Evolutionary conservation across 2,329 filamentous ascomycete genomes (phyloP), one percentile per base, ranked within the genome.

Genomic region (Penicillium occitanis): DNA sequence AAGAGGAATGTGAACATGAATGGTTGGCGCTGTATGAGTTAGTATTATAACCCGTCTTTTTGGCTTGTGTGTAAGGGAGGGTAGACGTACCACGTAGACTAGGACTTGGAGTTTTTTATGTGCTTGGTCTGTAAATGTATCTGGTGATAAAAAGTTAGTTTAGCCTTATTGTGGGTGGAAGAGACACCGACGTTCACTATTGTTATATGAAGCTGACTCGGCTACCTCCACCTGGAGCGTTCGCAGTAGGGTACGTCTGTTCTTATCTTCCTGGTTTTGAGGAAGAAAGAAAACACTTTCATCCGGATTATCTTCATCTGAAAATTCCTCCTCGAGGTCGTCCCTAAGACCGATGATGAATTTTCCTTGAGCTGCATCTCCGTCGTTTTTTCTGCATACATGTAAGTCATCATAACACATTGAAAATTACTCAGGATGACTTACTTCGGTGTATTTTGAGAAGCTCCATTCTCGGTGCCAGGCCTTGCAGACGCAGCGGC

Each of bases 1-100:
- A 83, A 83, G 25, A 84, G 74, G 67, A 84, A 83, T 5, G 80
- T 80, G 69, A 83, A 84, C 68, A 84, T 80, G 68, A 84, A 84
- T n/a, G 82, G 82, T 75, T 79, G 79, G 67, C 81, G 74, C 74
- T 78, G 69, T 55, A 71, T 25, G 44, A 35, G 13, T 48, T 5
- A 44, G 7, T 22, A 42, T 50, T 25, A 6, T 30, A 13, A n/a
- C 7, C 13, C 37, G 13, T 19, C 35, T 37, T 37, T 13, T 37
- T 37, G 35, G 35, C 35, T 37, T 37, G 35, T 11, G 35, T 37
- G 10, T 13, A 13, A 13, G 35, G 35, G 35, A 14, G 11, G 10
- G 30, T 22, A 28, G 33, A 69, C 76, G 53, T 75, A 81, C 79
- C 65, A 81, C 72, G 66, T 82, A 82, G 51, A 82, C 75, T 19